Conservation (phyloP, 2,329 filamentous ascomycete species). For the Rhytidhysteron rufulum region DNA sequence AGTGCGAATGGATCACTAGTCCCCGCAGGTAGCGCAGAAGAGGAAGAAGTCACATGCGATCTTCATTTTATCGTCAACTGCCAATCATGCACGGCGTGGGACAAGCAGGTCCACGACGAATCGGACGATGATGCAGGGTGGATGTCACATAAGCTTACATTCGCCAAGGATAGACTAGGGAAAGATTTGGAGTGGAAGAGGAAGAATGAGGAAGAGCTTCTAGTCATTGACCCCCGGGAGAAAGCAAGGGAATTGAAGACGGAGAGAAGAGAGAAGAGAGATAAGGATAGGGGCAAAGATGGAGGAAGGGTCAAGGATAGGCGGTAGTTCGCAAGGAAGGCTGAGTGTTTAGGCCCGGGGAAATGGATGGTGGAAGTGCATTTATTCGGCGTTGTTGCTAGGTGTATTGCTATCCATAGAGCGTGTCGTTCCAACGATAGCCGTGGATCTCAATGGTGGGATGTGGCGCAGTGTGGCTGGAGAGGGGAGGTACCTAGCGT, state of each 20-base stretch:
- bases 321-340: no score
- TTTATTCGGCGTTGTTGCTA: no score
- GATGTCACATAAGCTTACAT: slow-evolving; percentile 82
- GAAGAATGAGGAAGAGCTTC: slow-evolving; percentile 84
- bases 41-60: slow-evolving; percentile 65
- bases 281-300: slow-evolving; percentile 20
- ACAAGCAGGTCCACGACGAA: slow-evolving; percentile 63
- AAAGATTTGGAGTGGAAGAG: slow-evolving; percentile 88
- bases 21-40: slow-evolving; percentile 19
- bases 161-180: slow-evolving; percentile 83
- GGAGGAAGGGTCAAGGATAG: slow-evolving; percentile 2
- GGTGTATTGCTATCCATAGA: no score
- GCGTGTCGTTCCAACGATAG: no score
- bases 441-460: no score
- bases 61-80: slow-evolving; percentile 95
- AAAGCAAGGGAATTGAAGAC: slow-evolving; percentile 69
- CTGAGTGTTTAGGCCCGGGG: no score
- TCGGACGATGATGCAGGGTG: slow-evolving; percentile 62
- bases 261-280: slow-evolving; percentile 47
- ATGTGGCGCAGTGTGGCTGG: no score
- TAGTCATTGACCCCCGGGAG: slow-evolving; percentile 89
- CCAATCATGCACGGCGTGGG: slow-evolving; percentile 86
- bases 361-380: no score
- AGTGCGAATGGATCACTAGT: slow-evolving; percentile 8
- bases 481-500: no score